phyloP scores from a whole-genome alignment of 805 yeast genomes.

The Saturnispora besseyi region DNA sequence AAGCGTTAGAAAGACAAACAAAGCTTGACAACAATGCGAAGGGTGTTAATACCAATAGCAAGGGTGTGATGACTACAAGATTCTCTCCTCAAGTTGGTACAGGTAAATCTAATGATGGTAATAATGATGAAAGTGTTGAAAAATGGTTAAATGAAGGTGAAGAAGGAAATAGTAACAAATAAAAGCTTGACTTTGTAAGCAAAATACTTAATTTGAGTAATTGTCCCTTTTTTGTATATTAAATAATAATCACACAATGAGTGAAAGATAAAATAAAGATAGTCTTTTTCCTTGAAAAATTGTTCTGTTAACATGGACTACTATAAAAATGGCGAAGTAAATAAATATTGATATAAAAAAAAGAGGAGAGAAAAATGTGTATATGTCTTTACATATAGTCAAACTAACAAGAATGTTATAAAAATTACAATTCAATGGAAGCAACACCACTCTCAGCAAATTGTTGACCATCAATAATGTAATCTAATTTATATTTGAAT shows the following conservation, averaged over 20 bases:
- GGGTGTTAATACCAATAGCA: background rate
- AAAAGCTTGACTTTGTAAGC: background rate
- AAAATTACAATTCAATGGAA: constrained; percentile 9
- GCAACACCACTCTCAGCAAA: constrained; percentile 53
- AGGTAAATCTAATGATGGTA: background rate
- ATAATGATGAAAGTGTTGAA: constrained; percentile 2
- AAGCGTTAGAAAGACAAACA: constrained; percentile 23
- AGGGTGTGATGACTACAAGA: constrained; percentile 22
- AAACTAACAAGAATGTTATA: background rate
- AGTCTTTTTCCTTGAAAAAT: background rate
- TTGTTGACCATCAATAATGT: constrained; percentile 36
- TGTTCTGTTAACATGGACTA: background rate
- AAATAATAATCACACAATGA: background rate
- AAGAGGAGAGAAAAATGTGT: background rate
- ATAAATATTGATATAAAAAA: background rate
- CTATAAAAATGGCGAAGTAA: background rate
- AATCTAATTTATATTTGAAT: constrained; percentile 69
- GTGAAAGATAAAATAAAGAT: background rate
- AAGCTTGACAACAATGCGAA: constrained; percentile 11
- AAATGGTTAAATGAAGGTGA: constrained; percentile 4
- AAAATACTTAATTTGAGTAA: background rate
- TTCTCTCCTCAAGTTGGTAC: constrained; percentile 24
- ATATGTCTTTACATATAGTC: background rate
- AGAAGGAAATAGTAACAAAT: background rate
- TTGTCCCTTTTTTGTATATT: background rate